phyloP scores from a whole-genome alignment of 768 basidiomycete species.

The Lactifluus echinatus region DNA sequence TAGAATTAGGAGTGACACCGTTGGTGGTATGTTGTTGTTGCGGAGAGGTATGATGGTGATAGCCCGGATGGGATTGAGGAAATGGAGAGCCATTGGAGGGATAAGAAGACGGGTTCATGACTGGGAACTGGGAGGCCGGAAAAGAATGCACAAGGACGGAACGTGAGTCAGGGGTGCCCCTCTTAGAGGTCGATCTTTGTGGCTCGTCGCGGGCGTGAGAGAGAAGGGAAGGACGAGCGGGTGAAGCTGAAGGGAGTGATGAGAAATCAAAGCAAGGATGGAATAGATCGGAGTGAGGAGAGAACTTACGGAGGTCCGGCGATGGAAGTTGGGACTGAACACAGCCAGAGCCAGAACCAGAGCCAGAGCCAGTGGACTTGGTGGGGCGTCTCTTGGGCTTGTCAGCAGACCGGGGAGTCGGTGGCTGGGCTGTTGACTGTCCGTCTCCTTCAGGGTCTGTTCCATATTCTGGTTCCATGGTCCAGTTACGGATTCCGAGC shows the following conservation, averaged over 20 bases:
- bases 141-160: slow-evolving; percentile 42
- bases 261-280: slow-evolving; percentile 5
- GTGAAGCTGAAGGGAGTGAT: not conserved
- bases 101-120: slow-evolving; percentile 70
- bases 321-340: slow-evolving; percentile 14
- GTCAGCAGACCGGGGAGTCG: slow-evolving; percentile 15
- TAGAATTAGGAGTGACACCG: slow-evolving; percentile 29
- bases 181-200: slow-evolving; percentile 12
- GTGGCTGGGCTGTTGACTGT: slow-evolving; percentile 4
- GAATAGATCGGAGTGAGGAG: slow-evolving; percentile 1
- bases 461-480: slow-evolving; percentile 12
- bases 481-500: slow-evolving; percentile 7
- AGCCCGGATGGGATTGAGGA: slow-evolving; percentile 32
- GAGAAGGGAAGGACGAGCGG: slow-evolving; percentile 23
- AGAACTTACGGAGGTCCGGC: slow-evolving; percentile 18
- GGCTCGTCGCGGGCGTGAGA: slow-evolving; percentile 28
- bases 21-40: slow-evolving; percentile 29
- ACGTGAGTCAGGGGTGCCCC: slow-evolving; percentile 32
- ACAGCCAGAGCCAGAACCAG: too few species aligned
- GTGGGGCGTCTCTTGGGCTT: slow-evolving; percentile 17
- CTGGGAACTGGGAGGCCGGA: slow-evolving; percentile 38
- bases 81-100: slow-evolving; percentile 50
- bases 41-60: slow-evolving; percentile 31
- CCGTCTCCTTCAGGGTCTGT: slow-evolving; percentile 10
- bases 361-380: slow-evolving; percentile 10